phyloP scores from a whole-genome alignment of 768 basidiomycete species.

The Collybia nuda region DNA sequence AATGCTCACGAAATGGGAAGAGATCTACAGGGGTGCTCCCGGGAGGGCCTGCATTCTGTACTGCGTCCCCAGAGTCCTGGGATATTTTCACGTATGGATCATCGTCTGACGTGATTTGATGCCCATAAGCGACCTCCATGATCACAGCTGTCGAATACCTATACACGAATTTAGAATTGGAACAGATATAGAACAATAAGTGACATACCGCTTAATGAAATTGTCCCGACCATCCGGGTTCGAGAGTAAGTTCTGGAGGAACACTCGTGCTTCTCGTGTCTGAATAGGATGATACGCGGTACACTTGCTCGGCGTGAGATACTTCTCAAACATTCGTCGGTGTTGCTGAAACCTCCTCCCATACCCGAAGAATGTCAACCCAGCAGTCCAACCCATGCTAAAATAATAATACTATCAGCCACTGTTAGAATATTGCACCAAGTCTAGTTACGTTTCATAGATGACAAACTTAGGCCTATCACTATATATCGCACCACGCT shows the following conservation, averaged over 20 bases:
- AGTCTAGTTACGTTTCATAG: background rate
- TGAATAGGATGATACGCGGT: constrained; percentile 5
- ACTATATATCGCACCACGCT: constrained; percentile 13
- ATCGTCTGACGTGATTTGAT: constrained; percentile 12
- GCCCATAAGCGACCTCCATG: constrained; percentile 14
- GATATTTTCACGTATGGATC: constrained; percentile 13
- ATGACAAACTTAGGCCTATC: constrained; percentile 13
- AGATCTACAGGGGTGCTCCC: constrained; percentile 12
- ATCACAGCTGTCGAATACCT: constrained; percentile 14
- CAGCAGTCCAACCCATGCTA: background rate
- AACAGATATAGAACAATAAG: background rate
- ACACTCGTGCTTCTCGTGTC: background rate
- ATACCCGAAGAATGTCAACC: background rate
- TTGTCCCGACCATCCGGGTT: constrained; percentile 3
- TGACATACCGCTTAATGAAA: constrained; percentile 19
- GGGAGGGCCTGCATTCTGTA: constrained; percentile 6
- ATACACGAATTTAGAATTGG: background rate
- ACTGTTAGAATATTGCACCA: no score
- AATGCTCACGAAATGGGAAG: constrained; percentile 15
- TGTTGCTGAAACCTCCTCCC: constrained; percentile 7
- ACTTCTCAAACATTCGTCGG: constrained; percentile 3
- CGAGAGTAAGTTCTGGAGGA: constrained; percentile 5
- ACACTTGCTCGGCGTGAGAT: background rate
- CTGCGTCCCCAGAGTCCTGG: background rate
- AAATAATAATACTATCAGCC: background rate